Base-by-base conservation (phyloP, 495 filamentous ascomycete genomes). In the Letharia columbiana region DNA sequence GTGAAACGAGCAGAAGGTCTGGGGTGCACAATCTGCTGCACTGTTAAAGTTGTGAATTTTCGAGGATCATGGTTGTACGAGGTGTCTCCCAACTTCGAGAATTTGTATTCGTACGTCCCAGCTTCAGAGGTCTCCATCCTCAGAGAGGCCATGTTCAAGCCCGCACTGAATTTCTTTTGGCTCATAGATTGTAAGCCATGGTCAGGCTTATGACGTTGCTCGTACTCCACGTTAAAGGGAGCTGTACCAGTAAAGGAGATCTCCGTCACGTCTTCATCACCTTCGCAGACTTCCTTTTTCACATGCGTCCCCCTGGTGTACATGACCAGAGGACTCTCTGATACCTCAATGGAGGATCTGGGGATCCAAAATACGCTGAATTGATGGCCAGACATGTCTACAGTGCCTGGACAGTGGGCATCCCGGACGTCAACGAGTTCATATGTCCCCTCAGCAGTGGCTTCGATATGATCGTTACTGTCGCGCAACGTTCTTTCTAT, bases 211-310 rank as follows among this genome's bases (percentile, higher is more conserved):
- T 87, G 82, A 62, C 83, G 83, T 70, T 91, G 81, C 69, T 91
- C 86, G 73, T 96, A 98, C 67, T 91, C 83, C 44, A 96, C 82
- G 67, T 84, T 81, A 70, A 88, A 98, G 3, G 94, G 94, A n/a
- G 91, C 84, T 76, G 81, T 86, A 81, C 92, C 92, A 67, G 81
- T 82, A 66, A 98, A 82, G 31, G 81, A 77, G 60, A 98, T 76
- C 69, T 96, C 92, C 60, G 96, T 84, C 37, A 86, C 84, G 71
- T 96, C 93, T 67, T 93, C 88, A 60, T 97, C 93, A 23, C 94
- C 93, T 76, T 98, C 91, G 70, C 94, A 98, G 61, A 98, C 86
- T 67, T 89, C 86, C n/a, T 84, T 81, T 74, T 93, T 90, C 66
- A 85, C 72, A 71, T 79, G 91, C 64, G 77, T 81, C 47, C 76